These are phyloP conservation scores for Phlebiopsis flavidoalba DNA, from an alignment of 768 basidiomycete species.

Conservation along the genomic window DNA sequence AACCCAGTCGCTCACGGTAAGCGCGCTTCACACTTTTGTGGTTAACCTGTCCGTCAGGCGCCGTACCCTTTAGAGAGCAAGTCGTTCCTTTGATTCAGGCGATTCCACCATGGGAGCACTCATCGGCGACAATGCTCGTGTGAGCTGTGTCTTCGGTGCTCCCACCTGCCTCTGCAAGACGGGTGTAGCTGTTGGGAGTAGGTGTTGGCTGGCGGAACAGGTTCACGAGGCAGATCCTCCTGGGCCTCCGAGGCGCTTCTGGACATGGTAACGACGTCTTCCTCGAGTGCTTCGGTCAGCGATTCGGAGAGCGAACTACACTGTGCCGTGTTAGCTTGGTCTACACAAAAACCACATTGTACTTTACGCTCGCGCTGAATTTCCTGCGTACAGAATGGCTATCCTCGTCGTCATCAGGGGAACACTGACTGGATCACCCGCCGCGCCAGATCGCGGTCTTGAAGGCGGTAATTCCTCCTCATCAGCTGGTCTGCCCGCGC, in stretches of 20 bases:
- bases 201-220: not conserved
- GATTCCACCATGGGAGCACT: slow-evolving; percentile 1
- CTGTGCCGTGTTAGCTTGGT: not conserved
- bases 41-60: not conserved
- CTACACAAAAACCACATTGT: not conserved
- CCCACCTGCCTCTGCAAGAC: not conserved
- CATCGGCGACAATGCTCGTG: not conserved
- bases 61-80: not conserved
- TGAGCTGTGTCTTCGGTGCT: not conserved
- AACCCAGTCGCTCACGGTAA: slow-evolving; percentile 67
- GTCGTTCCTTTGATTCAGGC: slow-evolving; percentile 5
- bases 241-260: slow-evolving; percentile 23
- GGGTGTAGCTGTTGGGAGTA: not conserved
- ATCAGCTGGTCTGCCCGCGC: slow-evolving; percentile 50
- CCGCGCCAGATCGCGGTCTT: slow-evolving; percentile 62
- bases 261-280: slow-evolving; percentile 37
- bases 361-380: slow-evolving; percentile 56
- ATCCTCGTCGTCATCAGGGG: slow-evolving; percentile 37
- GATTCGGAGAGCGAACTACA: slow-evolving; percentile 42
- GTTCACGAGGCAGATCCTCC: slow-evolving; percentile 11
- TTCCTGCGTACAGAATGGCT: slow-evolving; percentile 48
- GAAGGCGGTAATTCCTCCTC: slow-evolving; percentile 50
- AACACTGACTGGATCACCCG: slow-evolving; percentile 67
- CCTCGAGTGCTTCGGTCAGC: slow-evolving; percentile 42
- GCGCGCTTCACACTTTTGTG: slow-evolving; percentile 28